Evolutionary conservation across 2,329 filamentous ascomycete species (phyloP), one percentile per base, ranked within the genome.

Genomic region (Geosmithia putterillii): DNA sequence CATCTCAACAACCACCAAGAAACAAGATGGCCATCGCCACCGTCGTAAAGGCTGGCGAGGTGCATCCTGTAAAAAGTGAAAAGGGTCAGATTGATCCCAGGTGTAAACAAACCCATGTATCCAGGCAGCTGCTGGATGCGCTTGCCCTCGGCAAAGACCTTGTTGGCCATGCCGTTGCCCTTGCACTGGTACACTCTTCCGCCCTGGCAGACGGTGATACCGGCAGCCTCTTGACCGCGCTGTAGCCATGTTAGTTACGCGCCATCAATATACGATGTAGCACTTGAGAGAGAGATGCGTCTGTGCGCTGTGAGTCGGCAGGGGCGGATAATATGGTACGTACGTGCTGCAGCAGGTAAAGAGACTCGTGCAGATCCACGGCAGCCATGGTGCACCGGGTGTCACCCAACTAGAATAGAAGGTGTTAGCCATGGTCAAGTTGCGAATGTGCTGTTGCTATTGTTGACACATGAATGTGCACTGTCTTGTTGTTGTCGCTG

Each of bases 111-210:
- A 48, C 86, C 87, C 83, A 92, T 89, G 62, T 78, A 90, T 28
- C 88, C 88, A 12, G 86, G 57, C 36, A 60, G 43, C 36, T 55
- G 45, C 35, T 74, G 67, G 36, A 89, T 71, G 48, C 83, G 76
- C 46, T 77, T 73, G 50, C 86, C 88, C 50, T 94, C 84, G 22
- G 39, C 39, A 43, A 42, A 36, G 21, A 36, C 86, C 57, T 81
- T 85, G 45, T 81, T 76, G 36, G 84, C 88, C 74, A 95, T 83
- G 44, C 88, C 89, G 57, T 88, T 87, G 51, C 87, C 87, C 66
- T 95, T 95, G 69, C 84, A 83, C 59, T 94, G 86, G 59, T 83
- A 90, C 51, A 95, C 82, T 38, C 86, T 75, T 48, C 89, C 88
- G 32, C 85, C 85, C 68, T 73, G 52, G 74, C 81, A 71, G 71